Evolutionary conservation across 306 rosid genomes (phyloP), one percentile per base, ranked within the genome.

Genomic region (Gleditsia sinensis): DNA sequence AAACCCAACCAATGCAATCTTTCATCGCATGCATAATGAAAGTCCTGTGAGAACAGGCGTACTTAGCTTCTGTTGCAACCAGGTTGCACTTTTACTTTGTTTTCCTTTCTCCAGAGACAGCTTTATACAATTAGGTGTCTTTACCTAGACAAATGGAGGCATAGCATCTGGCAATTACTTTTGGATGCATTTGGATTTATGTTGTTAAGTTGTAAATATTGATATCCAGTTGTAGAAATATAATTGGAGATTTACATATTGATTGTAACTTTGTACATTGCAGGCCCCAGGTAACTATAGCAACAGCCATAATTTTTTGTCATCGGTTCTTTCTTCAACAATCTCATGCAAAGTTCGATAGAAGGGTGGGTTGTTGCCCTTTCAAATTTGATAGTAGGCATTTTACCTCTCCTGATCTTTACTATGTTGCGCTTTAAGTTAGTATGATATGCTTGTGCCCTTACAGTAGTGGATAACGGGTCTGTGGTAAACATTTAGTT

Each of bases 201-300:
- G 33, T 45, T 28, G 10, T 24, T 36, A 53, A 36, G 65, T 27
- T n/a, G 42, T 65, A 40, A 67, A 45, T 79, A 37, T 76, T 72
- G 46, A 53, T 72, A 69, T 50, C 39, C 49, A 76, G 23, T 37
- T 69, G 43, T 46, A 45, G 46, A 69, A 67, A 67, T 67, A 40
- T 25, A 9, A 60, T 46, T 68, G 60, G 55, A 76, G 77, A 43
- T 54, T 67, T 55, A 51, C 71, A 67, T 76, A 72, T 67, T 59
- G 71, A 53, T 59, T 49, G 75, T 77, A 55, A 72, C 75, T 78
- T 61, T 78, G 10, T 56, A 46, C 61, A 57, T 27, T 81, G 81
- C 86, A 84, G 88, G 79, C 88, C 88, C 58, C 88, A 84, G 78
- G 77, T 84, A 69, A 84, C 86, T 51, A 84, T 84, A 69, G 88